Evolutionary conservation across 2,329 filamentous ascomycete species (phyloP).

Genomic region (Drechslerella coelobrocha): DNA sequence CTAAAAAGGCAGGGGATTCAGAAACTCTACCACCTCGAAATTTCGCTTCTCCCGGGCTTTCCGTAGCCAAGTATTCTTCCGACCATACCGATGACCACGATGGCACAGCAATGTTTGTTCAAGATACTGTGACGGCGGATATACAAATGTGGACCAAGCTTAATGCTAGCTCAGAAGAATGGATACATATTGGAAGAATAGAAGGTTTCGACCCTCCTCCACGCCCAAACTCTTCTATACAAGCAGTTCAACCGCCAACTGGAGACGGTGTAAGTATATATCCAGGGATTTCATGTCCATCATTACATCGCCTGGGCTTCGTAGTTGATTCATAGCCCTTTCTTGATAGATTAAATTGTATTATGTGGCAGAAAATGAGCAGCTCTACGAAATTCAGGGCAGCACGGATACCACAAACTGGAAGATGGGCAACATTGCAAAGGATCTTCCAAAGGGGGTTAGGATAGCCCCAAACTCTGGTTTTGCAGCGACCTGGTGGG

Average conservation of each 20-base stretch:
- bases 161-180: slow-evolving; percentile 1
- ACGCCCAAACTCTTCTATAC: not conserved
- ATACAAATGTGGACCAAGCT: slow-evolving; percentile 1
- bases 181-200: not conserved
- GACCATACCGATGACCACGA: not conserved
- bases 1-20: too few relatives aligned
- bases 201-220: not conserved
- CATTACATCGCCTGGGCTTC: not conserved
- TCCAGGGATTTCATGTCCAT: slow-evolving; percentile 1
- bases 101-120: not conserved
- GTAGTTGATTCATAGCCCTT: not conserved
- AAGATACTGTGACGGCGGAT: slow-evolving; percentile 1
- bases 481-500: not conserved
- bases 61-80: slow-evolving; percentile 1
- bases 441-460: not conserved
- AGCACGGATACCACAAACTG: not conserved
- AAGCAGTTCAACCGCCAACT: not conserved
- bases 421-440: not conserved
- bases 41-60: too few relatives aligned
- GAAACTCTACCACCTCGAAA: too few relatives aligned
- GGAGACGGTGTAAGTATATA: not conserved
- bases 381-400: not conserved
- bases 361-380: slow-evolving; percentile 1
- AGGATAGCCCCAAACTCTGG: not conserved
- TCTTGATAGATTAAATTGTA: slow-evolving; percentile 1